Percentiles rank a stretch among this genome's conserved stretches.
phyloP scores from a whole-genome alignment of 164 flowering plant genomes.

The Berberis thunbergii region DNA sequence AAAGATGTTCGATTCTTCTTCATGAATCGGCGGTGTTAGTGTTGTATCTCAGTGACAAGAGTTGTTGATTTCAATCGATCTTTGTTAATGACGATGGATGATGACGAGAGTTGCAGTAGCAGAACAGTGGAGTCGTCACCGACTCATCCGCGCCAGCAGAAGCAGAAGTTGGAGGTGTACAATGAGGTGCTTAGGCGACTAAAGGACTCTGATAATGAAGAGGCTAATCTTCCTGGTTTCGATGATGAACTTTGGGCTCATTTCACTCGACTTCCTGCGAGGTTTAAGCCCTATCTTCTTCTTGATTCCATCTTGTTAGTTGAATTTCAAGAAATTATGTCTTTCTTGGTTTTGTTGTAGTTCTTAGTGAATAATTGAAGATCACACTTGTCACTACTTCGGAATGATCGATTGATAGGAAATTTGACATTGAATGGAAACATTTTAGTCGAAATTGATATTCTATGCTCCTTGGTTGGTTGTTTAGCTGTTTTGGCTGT shows the following conservation, averaged over 20 bases:
- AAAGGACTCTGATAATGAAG: slow-evolving; percentile 33
- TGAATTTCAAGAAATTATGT: no score
- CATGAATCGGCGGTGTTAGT: no score
- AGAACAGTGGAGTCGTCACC: slow-evolving; percentile 42
- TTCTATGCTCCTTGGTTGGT: no score
- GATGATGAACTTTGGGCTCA: slow-evolving; percentile 81
- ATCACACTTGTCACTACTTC: no score
- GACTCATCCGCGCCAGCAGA: slow-evolving; percentile 32
- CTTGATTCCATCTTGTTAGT: no score
- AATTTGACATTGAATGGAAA: no score
- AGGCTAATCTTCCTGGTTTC: slow-evolving; percentile 39
- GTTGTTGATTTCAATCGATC: neutral
- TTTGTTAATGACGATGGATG: slow-evolving; percentile 43
- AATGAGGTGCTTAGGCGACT: slow-evolving; percentile 51
- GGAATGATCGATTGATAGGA: no score
- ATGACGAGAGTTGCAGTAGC: slow-evolving; percentile 78
- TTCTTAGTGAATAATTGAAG: no score
- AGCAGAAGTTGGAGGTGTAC: slow-evolving; percentile 39
- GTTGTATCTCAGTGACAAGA: neutral
- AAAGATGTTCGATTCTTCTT: no score
- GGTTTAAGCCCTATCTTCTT: slow-evolving; percentile 22
- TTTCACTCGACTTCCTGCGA: slow-evolving; percentile 55
- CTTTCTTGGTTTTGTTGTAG: no score
- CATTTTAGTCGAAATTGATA: no score
- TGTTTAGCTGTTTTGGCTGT: no score